Base-by-base conservation (phyloP, 192 early-diverging fungal species). In the Mortierella claussenii region DNA sequence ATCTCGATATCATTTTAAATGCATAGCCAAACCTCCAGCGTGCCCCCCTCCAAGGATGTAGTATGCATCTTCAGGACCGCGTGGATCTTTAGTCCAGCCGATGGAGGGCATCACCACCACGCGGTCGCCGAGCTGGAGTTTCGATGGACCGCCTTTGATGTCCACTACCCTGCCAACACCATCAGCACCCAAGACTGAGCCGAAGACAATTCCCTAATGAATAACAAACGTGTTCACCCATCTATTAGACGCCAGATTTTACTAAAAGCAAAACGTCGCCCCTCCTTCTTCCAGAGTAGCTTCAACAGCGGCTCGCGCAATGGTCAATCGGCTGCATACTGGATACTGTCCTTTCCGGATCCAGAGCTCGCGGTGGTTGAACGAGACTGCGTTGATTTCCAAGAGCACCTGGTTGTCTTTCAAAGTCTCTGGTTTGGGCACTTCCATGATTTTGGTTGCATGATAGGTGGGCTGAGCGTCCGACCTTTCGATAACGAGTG, bases 151-250 rank as follows among this genome's bases (percentile, higher is more conserved):
- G n/a, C 55, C 43, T 40, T 71, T 79, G 17, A 76, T 40, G n/a
- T 70, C 74, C 10, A 51, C 70, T 1, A 88, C 70, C 24, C 68
- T 69, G n/a, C 88, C 88, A 37, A 83, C 79, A 31, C 85, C 85
- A 79, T 89, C 88, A 34, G 79, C 79, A 9, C 88, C 88, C 44
- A 87, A 65, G 60, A 84, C 55, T 5, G 89, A 89, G 52, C 66
- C 69, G 51, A 79, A 80, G 11, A 78, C 37, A 28, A 89, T 84
- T 5, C 79, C 80, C 48, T 73, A 37, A 33, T 21, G 11, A 36
- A 17, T 7, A 34, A 34, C 3, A 44, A 24, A 40, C 44, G 30
- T 51, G 26, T 28, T 31, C 7, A 42, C 26, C n/a, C 10, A 61
- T 21, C 32, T 33, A 46, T 46, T 13, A 5, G 24, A 26, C n/a